A percentile compares a stretch with the other conserved stretches of the same genome.
Evolutionary conservation across 805 yeast genomes (phyloP).

Genomic region (Grigorovia yakushimaensis): DNA sequence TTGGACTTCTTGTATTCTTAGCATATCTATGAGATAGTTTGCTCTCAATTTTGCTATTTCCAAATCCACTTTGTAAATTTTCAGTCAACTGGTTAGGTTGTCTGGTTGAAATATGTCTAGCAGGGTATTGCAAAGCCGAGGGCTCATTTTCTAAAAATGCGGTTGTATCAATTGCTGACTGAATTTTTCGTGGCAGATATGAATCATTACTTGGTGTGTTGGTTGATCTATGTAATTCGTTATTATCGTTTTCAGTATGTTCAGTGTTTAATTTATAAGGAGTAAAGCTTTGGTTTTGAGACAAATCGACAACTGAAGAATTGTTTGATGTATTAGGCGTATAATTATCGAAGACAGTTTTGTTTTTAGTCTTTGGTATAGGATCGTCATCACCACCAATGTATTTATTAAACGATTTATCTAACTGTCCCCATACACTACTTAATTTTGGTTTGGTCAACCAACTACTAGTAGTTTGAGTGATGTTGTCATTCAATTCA

Average conservation of each 20-base stretch:
- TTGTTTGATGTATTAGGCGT: slow-evolving; percentile 60
- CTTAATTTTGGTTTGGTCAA: slow-evolving; percentile 69
- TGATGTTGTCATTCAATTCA: slow-evolving; percentile 36
- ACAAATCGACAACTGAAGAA: slow-evolving; percentile 33
- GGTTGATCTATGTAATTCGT: not conserved
- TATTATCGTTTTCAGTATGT: not conserved
- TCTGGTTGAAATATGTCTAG: not conserved
- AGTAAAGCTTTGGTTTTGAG: slow-evolving; percentile 18
- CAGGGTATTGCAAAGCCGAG: not conserved
- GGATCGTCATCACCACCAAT: slow-evolving; percentile 76
- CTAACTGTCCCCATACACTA: slow-evolving; percentile 81
- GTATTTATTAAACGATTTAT: slow-evolving; percentile 65
- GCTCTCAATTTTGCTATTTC: too few relatives aligned
- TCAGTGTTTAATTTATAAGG: slow-evolving; percentile 8
- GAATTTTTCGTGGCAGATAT: not conserved
- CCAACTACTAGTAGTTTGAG: slow-evolving; percentile 58
- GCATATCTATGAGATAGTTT: not conserved
- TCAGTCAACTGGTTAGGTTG: not conserved
- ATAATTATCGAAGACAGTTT: slow-evolving; percentile 60
- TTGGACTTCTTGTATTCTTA: not conserved
- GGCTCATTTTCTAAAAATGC: not conserved
- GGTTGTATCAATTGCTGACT: not conserved
- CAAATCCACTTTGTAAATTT: not conserved
- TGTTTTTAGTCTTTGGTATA: slow-evolving; percentile 25
- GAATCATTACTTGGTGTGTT: not conserved